These are phyloP conservation scores for Termitomyces sp. DNA, from an alignment of 768 basidiomycete species.

Conservation along the genomic window DNA sequence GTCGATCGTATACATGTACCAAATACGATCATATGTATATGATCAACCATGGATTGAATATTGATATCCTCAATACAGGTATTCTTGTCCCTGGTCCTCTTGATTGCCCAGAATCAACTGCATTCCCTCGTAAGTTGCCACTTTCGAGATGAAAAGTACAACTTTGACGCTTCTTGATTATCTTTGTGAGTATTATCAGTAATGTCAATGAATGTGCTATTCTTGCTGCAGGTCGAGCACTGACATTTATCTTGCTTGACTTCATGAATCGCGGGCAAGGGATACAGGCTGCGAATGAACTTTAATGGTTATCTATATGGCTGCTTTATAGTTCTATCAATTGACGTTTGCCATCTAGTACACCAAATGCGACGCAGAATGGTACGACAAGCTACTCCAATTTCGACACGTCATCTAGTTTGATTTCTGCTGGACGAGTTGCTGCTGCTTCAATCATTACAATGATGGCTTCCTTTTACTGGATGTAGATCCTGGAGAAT, in stretches of 20 bases:
- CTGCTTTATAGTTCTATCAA: too few species aligned
- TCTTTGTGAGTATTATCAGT: constrained; percentile 25
- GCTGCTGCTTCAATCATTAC: not conserved
- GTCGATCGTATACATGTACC: constrained; percentile 47
- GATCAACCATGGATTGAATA: constrained; percentile 55
- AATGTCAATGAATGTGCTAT: constrained; percentile 38
- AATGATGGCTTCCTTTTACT: not conserved
- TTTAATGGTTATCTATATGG: constrained; percentile 21
- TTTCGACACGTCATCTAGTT: not conserved
- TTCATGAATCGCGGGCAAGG: constrained; percentile 43
- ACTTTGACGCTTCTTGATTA: not conserved
- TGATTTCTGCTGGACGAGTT: not conserved
- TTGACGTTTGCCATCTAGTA: not conserved
- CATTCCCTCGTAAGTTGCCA: constrained; percentile 26
- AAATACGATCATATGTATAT: constrained; percentile 24
- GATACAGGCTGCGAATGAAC: constrained; percentile 31
- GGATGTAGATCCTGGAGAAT: not conserved
- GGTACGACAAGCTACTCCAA: not conserved
- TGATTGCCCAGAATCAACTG: constrained; percentile 24
- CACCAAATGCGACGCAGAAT: not conserved
- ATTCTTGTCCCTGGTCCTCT: constrained; percentile 30
- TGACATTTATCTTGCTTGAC: constrained; percentile 44
- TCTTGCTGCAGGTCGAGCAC: constrained; percentile 39
- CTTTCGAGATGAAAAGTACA: too few species aligned
- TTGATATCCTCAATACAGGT: constrained; percentile 25